Conservation (phyloP, 2,329 filamentous ascomycete species). For the Alternaria viburni region DNA sequence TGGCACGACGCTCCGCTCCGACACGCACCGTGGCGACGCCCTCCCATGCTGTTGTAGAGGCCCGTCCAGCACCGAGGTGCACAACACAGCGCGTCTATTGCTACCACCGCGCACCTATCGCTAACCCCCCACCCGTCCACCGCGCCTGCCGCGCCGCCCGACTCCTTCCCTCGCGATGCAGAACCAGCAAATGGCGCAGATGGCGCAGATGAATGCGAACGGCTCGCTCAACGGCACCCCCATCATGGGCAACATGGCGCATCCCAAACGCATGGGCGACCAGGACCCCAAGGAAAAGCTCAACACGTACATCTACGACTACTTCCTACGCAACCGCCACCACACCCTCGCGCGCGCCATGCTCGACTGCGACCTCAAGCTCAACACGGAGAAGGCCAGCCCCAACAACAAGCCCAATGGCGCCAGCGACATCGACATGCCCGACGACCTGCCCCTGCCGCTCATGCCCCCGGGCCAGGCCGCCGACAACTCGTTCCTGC, state of each 20-base stretch:
- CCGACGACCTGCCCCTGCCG: conserved; percentile 82
- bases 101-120: conserved; percentile 20
- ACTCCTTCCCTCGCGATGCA: conserved; percentile 38
- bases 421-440: conserved; percentile 75
- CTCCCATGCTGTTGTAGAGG: conserved; percentile 38
- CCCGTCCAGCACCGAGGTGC: conserved; percentile 35
- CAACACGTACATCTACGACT: conserved; percentile 91
- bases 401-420: conserved; percentile 71
- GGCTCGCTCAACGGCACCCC: conserved; percentile 69
- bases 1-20: conserved; percentile 23
- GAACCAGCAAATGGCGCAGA: conserved; percentile 64
- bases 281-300: conserved; percentile 61
- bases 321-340: conserved; percentile 86
- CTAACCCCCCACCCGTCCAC: conserved; percentile 19
- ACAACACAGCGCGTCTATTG: conserved; percentile 20
- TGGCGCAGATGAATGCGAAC: conserved; percentile 69
- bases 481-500: conserved; percentile 82
- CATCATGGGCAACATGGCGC: conserved; percentile 69
- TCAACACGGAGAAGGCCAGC: conserved; percentile 65
- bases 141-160: conserved; percentile 26
- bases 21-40: conserved; percentile 34
- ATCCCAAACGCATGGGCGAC: conserved; percentile 30
- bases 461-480: conserved; percentile 66
- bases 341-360: conserved; percentile 77
- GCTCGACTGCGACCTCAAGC: conserved; percentile 58